Evolutionary conservation across 306 rosid species (phyloP), one percentile per base, ranked within the genome.

Genomic region (Medicago arabica): DNA sequence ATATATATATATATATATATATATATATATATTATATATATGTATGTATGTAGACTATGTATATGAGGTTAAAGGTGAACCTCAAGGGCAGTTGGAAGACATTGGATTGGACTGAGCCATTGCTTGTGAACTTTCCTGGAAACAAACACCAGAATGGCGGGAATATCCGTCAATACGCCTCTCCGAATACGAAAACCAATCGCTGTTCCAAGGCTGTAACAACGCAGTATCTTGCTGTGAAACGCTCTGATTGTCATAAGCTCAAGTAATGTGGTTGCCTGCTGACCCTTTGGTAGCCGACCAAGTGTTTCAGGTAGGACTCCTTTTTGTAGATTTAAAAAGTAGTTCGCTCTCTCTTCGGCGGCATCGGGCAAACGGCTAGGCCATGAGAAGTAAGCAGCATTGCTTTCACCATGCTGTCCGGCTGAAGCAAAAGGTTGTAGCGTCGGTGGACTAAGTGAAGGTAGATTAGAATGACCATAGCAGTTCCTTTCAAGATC

Each of bases 321-420:
- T 67, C 96, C 99, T 72, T 95, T 95, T 75, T 95, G 99, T 36
- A 95, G 91, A 82, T 95, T 95, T 41, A 90, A 84, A 67, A 95
- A 95, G 79, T 95, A 90, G 76, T 95, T 88, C 44, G 99, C 97
- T 75, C 99, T 82, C 90, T 95, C 99, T 86, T 95, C 98, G 1
- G 98, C 96, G 21, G 87, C 96, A 65, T 89, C 91, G 66, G 75
- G 87, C 80, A 95, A 80, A 36, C 98, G 97, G 76, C 97, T 94
- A 28, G 99, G 99, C 99, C 99, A 95, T 5, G 97, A 95, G 84
- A 95, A 95, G 86, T 95, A 92, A 61, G 99, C 97, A 72, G 99
- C 96, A 78, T 78, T 92, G 80, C 88, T 89, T 85, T 92, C 99
- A 62, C 96, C 85, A 76, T 92, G 99, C 83, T 95, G 99, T 72